Evolutionary conservation across 2,329 filamentous ascomycete species (phyloP).

Genomic region (Purpureocillium takamizusanense): DNA sequence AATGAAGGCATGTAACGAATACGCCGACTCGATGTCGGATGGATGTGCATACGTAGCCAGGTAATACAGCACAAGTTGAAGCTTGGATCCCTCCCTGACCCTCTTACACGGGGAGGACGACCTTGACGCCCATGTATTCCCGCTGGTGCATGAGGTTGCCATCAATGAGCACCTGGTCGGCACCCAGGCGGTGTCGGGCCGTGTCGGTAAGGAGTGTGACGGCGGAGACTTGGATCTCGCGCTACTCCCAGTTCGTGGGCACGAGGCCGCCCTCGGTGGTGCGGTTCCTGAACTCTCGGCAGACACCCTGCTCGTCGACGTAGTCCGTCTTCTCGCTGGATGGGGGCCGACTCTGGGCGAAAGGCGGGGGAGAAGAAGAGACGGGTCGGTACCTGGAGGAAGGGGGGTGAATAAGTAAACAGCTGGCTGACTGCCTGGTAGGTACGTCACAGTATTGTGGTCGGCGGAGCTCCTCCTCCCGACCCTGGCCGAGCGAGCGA

Average conservation of each 20-base stretch:
- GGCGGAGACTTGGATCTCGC: slow-evolving; percentile 39
- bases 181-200: slow-evolving; percentile 28
- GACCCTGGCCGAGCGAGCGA: too few relatives aligned
- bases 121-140: slow-evolving; percentile 37
- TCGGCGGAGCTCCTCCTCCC: too few relatives aligned
- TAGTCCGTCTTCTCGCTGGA: slow-evolving; percentile 30
- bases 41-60: too few relatives aligned
- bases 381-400: too few relatives aligned
- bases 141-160: slow-evolving; percentile 36
- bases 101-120: slow-evolving; percentile 32
- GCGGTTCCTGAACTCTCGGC: slow-evolving; percentile 33
- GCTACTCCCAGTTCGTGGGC: slow-evolving; percentile 36
- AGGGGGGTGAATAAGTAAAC: too few relatives aligned
- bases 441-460: too few relatives aligned
- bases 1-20: too few relatives aligned
- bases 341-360: slow-evolving; percentile 16
- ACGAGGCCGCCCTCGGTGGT: slow-evolving; percentile 29
- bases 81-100: too few relatives aligned
- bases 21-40: too few relatives aligned
- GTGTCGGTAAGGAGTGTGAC: slow-evolving; percentile 31
- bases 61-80: too few relatives aligned
- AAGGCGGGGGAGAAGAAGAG: slow-evolving; percentile 11
- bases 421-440: too few relatives aligned
- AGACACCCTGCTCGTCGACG: slow-evolving; percentile 33
- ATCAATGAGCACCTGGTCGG: slow-evolving; percentile 30